Percentiles rank a stretch among this genome's conserved stretches.
Conservation (phyloP, 345 rosid genomes). For the Corymbia maculata region DNA sequence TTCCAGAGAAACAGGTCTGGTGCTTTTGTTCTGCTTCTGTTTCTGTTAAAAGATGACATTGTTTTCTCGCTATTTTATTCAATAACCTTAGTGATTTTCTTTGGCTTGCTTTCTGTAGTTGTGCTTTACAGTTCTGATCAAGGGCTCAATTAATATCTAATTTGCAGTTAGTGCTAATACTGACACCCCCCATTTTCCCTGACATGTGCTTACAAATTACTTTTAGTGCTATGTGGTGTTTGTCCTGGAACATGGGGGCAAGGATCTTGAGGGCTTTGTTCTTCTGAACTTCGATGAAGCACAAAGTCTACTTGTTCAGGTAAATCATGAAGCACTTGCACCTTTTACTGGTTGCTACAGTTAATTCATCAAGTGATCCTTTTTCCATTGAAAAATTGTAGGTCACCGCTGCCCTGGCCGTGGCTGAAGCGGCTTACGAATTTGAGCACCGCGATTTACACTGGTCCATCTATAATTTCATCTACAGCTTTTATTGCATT, state of each 20-base stretch:
- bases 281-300: constrained; percentile 77
- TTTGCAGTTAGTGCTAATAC: neutral
- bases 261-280: constrained; percentile 92
- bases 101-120: neutral
- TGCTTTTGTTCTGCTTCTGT: constrained; percentile 1
- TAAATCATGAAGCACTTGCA: constrained; percentile 3
- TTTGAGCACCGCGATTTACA: constrained; percentile 94
- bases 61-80: neutral
- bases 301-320: constrained; percentile 76
- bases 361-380: neutral
- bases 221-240: constrained; percentile 76
- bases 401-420: constrained; percentile 88
- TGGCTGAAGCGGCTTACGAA: constrained; percentile 93
- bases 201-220: neutral
- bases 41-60: neutral
- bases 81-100: neutral
- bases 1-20: constrained; percentile 69
- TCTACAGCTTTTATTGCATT: neutral
- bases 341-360: neutral
- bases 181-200: neutral
- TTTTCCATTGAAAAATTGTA: constrained; percentile 10
- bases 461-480: constrained; percentile 35
- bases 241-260: constrained; percentile 91
- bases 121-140: neutral
- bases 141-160: neutral